These are phyloP conservation scores for Penicillium soppii DNA, from an alignment of 495 filamentous ascomycete species.

Conservation along the genomic window DNA sequence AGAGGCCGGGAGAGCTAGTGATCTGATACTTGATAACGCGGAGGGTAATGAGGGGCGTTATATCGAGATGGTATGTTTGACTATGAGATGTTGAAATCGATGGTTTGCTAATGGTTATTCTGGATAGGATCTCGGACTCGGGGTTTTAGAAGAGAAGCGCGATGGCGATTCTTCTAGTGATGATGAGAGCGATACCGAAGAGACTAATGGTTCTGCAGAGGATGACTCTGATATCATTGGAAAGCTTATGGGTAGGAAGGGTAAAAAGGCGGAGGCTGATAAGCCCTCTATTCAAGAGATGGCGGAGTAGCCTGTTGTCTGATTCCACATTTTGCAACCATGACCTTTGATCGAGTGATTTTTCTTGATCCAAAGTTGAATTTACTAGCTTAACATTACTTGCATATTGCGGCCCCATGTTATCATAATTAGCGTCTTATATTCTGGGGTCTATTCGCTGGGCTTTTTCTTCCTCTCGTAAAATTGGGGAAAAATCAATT, in stretches of 20 bases:
- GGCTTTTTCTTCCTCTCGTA: background rate
- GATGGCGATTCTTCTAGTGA: conserved; percentile 16
- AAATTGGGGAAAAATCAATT: background rate
- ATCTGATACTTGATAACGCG: conserved; percentile 37
- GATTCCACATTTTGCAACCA: background rate
- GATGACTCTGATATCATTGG: conserved; percentile 38
- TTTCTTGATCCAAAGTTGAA: background rate
- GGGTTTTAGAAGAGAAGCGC: conserved; percentile 50
- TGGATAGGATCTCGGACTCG: conserved; percentile 52
- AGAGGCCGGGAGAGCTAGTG: conserved; percentile 33
- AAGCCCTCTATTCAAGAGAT: conserved; percentile 48
- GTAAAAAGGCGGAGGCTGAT: conserved; percentile 24
- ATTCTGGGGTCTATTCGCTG: too few species aligned
- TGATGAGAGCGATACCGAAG: conserved; percentile 18
- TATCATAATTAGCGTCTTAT: conserved; percentile 2
- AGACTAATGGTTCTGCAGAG: background rate
- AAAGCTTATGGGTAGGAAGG: conserved; percentile 41
- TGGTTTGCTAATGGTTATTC: conserved; percentile 4
- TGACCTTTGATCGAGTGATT: background rate
- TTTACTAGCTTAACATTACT: background rate
- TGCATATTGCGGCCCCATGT: background rate
- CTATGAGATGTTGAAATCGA: background rate
- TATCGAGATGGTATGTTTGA: conserved; percentile 51
- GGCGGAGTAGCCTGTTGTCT: conserved; percentile 15
- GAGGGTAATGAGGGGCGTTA: conserved; percentile 38